Evolutionary conservation across 2,329 filamentous ascomycete genomes (phyloP).

Genomic region (Penicillium sp.): DNA sequence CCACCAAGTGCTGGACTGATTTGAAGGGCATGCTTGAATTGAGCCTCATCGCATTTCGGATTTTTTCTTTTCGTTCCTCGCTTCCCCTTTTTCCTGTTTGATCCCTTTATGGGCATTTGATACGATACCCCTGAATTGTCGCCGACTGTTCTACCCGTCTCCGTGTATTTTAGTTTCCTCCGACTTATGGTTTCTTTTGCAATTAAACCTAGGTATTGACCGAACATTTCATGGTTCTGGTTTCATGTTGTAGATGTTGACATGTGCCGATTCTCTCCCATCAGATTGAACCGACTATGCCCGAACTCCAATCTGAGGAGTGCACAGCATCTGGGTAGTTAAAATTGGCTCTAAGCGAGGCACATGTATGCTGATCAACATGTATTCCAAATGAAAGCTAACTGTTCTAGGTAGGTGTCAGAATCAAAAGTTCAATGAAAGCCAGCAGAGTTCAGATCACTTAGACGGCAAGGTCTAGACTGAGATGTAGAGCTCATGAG

Average conservation of each 20-base stretch:
- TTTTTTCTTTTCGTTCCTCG: conserved; percentile 13
- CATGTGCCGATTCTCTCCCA: conserved; percentile 1
- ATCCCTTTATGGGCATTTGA: conserved; percentile 29
- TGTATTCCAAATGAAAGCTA: conserved; percentile 4
- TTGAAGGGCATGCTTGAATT: conserved; percentile 12
- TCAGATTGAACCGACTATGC: background rate
- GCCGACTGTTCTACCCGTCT: conserved; percentile 19
- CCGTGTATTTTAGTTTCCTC: conserved; percentile 16
- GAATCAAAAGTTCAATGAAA: background rate
- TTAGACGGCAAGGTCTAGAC: background rate
- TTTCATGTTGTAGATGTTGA: conserved; percentile 11
- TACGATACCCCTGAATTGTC: conserved; percentile 31
- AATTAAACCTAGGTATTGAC: conserved; percentile 13
- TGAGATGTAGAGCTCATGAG: background rate
- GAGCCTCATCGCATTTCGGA: conserved; percentile 13
- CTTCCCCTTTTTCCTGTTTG: conserved; percentile 25
- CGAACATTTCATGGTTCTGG: background rate
- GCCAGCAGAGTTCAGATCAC: background rate
- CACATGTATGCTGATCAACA: conserved; percentile 16
- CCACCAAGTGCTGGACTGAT: conserved; percentile 27
- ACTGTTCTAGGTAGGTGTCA: background rate
- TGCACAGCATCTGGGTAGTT: no score
- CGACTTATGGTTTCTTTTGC: conserved; percentile 14
- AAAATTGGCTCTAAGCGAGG: conserved; percentile 2
- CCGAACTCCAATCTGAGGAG: no score